Percentiles rank a stretch among this genome's conserved stretches.
Conservation (phyloP, 2,329 filamentous ascomycete genomes). For the Cercospora sp. region DNA sequence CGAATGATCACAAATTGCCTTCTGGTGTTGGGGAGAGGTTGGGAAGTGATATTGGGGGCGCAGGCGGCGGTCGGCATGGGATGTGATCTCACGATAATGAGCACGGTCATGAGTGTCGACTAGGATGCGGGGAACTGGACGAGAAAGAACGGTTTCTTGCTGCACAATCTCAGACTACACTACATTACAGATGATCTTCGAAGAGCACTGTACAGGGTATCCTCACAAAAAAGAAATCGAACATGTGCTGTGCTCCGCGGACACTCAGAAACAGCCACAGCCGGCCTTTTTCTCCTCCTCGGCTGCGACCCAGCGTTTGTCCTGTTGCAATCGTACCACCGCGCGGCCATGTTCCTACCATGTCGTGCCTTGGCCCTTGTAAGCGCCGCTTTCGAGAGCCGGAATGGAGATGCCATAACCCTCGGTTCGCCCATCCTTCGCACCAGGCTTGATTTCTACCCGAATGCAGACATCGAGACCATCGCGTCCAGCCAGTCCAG, state of each 20-base stretch:
- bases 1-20: slow-evolving; percentile 71
- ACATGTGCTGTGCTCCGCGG: not conserved
- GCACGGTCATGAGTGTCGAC: not conserved
- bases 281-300: not conserved
- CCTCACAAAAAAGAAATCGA: slow-evolving; percentile 1
- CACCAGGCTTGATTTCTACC: slow-evolving; percentile 50
- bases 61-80: slow-evolving; percentile 30
- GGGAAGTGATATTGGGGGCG: slow-evolving; percentile 38
- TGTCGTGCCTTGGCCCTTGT: slow-evolving; percentile 32
- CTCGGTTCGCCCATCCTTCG: slow-evolving; percentile 49
- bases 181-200: not conserved
- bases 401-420: slow-evolving; percentile 55
- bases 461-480: slow-evolving; percentile 52
- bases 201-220: slow-evolving; percentile 16
- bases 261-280: not conserved
- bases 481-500: slow-evolving; percentile 46
- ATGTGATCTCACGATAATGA: slow-evolving; percentile 7
- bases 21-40: slow-evolving; percentile 41
- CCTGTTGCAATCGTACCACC: not conserved
- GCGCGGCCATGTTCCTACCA: slow-evolving; percentile 29
- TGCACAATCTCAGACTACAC: not conserved
- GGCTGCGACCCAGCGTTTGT: slow-evolving; percentile 3
- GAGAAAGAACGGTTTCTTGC: not conserved
- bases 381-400: slow-evolving; percentile 40
- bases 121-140: not conserved